phyloP scores from a whole-genome alignment of 768 basidiomycete species.

The Chalciporus piperatus region DNA sequence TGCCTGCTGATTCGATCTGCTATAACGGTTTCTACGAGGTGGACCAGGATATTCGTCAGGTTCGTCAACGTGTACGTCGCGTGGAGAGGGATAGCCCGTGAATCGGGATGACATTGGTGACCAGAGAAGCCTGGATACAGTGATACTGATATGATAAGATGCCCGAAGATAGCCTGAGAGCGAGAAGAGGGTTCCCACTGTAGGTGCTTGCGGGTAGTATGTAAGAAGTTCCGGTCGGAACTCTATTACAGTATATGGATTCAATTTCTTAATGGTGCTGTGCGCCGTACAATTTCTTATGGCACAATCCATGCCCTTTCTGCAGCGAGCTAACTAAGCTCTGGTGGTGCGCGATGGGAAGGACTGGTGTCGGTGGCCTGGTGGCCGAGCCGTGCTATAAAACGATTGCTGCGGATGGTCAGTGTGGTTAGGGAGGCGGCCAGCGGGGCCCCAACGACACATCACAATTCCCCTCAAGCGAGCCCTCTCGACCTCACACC shows the following conservation, averaged over 20 bases:
- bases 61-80: conserved; percentile 19
- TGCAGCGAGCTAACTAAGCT: conserved; percentile 60
- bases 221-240: no score
- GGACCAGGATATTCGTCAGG: conserved; percentile 5
- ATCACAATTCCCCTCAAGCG: no score
- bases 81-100: conserved; percentile 22
- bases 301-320: conserved; percentile 65
- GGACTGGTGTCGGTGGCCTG: conserved; percentile 28
- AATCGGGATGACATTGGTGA: conserved; percentile 23
- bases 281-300: conserved; percentile 62
- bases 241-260: no score
- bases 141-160: no score
- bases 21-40: conserved; percentile 22
- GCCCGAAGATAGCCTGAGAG: no score
- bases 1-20: conserved; percentile 15
- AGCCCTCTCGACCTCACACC: no score
- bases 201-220: no score
- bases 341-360: conserved; percentile 24
- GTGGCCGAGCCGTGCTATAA: conserved; percentile 11
- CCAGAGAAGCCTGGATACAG: no score
- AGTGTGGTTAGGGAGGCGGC: conserved; percentile 4
- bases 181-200: no score
- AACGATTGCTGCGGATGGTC: conserved; percentile 5
- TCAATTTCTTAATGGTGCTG: no score
- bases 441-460: no score